Evolutionary conservation across 495 filamentous ascomycete species (phyloP), one percentile per base, ranked within the genome.

Genomic region (Penicillium salamii): DNA sequence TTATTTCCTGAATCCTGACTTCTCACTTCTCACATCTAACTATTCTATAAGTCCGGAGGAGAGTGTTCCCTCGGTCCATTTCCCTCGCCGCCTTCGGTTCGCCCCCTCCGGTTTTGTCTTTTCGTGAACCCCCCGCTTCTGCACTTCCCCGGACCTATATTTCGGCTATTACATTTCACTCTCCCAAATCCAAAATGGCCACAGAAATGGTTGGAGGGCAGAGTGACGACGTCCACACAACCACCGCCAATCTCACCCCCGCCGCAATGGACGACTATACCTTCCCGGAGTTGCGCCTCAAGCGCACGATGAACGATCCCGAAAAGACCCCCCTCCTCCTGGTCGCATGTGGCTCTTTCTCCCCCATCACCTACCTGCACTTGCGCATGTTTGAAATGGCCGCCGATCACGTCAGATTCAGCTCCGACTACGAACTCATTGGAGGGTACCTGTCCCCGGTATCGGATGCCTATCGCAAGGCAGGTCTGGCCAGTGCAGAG

Each of bases 381-480:
- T 77, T 96, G 44, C 88, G 90, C 63, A 92, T 96, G 90, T 95
- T 95, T 61, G 91, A 95, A 57, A 89, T 92, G 85, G 89, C 89
- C 2, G 79, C 81, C 58, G 87, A 92, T 73, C 89, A 86, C 67
- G 84, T 83, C 54, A 81, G 83, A 43, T 84, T 91, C 68, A 88
- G 85, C 70, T 90, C 88, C 32, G 76, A 89, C 26, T 96, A 85
- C 62, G 91, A 97, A 66, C 78, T 97, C 14, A 75, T 95, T 21
- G 90, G 86, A 31, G 90, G 88, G 17, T 95, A 91, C 66, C 69
- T 95, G 37, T 87, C 82, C 31, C 86, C 85, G 19, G 87, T 90
- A 28, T 85, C 83, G 44, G 91, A 95, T 61, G 85, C 87, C 20
- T 97, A 97, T 73, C 90, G 90, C 62, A 97, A 97, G 69, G 84